Evolutionary conservation across 768 basidiomycete genomes (phyloP).

Genomic region (Phaeotremella skinneri): DNA sequence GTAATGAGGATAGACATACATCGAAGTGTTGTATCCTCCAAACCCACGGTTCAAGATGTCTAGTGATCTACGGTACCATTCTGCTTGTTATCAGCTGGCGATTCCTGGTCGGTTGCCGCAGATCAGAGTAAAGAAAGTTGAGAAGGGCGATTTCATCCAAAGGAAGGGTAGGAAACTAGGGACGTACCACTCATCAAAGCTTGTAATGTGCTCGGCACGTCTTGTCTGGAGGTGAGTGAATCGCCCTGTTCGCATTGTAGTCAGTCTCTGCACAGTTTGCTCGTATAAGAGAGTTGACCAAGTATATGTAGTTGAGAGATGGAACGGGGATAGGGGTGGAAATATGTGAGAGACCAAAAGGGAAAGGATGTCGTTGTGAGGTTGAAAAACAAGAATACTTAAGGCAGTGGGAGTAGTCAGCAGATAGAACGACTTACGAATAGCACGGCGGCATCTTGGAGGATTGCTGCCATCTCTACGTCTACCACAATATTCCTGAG

Average conservation of each 20-base stretch:
- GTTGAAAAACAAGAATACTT: too few species aligned
- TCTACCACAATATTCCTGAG: neutral
- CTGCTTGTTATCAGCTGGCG: constrained; percentile 7
- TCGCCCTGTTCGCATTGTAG: constrained; percentile 22
- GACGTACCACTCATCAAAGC: constrained; percentile 12
- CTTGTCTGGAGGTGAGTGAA: constrained; percentile 21
- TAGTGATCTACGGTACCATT: constrained; percentile 18
- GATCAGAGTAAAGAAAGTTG: too few species aligned
- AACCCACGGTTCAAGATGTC: constrained; percentile 34
- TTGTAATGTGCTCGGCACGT: constrained; percentile 17
- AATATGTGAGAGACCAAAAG: neutral
- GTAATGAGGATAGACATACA: constrained; percentile 6
- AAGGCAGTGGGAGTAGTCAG: too few species aligned
- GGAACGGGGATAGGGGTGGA: too few species aligned
- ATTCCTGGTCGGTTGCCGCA: too few species aligned
- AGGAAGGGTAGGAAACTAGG: neutral
- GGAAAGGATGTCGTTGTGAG: neutral
- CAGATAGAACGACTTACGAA: constrained; percentile 1
- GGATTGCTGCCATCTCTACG: constrained; percentile 6
- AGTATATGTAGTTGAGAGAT: too few species aligned
- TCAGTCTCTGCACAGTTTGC: too few species aligned
- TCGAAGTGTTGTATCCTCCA: constrained; percentile 33
- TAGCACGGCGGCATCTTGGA: constrained; percentile 8
- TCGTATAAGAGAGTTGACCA: too few species aligned
- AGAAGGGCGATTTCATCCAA: too few species aligned